Base-by-base conservation (phyloP, 495 filamentous ascomycete genomes). In the Xylaria venustula region DNA sequence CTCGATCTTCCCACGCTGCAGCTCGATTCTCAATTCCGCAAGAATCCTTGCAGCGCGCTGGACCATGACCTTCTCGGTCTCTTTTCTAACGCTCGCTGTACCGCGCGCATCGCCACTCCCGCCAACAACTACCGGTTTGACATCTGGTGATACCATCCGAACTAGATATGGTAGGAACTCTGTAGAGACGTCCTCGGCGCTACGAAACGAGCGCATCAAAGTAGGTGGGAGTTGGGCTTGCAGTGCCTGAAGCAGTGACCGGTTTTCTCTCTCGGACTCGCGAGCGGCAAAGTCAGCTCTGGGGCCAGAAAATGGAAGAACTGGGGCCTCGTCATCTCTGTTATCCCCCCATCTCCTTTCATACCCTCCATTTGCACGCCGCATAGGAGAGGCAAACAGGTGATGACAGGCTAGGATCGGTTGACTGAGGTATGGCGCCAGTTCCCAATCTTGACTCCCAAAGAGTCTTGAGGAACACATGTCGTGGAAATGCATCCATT, bases 401-500 rank as follows among this genome's bases (percentile, higher is more conserved):
- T 92, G 82, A 68, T 98, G 95, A 73, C 96, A 97, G 5, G 90
- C 94, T 0, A 97, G 83, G 25, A 91, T 81, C 0, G 93, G 87
- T 65, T 92, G 88, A 66, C 86, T 88, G 58, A 97, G 84, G 72
- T 98, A 98, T 0, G 90, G 85, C 15, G 78, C 79, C 28, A 97
- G 77, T 70, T 98, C 93, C 87, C 92, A 97, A 44, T 94, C 92
- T 71, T 97, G 92, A 48, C 79, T 83, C 8, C 82, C 74, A 67
- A 87, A 90, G 2, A 97, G 77, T 54, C 86, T 85, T 1, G 86
- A 83, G 7, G 90, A 93, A 59, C 95, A 84, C 1, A 80, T 76
- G 64, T 97, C 94, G 69, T 97, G 90, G 72, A 98, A 98, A 73
- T 93, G 82, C 56, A 98, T 84, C 94, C 94, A 98, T 62, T 97